Evolutionary conservation across 106 monocot species (phyloP), one percentile per base, ranked within the genome.

Genomic region (Cymbidium sinense): DNA sequence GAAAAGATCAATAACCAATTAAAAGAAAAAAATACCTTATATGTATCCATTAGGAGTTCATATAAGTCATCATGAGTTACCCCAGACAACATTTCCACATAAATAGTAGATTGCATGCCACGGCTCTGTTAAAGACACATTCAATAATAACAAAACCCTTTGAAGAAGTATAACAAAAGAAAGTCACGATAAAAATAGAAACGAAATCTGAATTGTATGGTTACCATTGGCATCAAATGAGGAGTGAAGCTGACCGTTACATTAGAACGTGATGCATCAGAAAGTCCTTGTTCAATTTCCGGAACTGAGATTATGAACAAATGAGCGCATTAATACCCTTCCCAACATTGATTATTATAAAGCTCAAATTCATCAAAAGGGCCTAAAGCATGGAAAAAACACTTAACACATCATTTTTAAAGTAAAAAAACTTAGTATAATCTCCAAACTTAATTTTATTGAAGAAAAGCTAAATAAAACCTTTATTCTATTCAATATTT

Each of bases 31-130:
- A 29, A 70, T 80, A 93, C 99, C 92, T 93, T 67, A 37, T 99
- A 99, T 77, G 86, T 50, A 78, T 43, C 50, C 64, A 51, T 74
- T 19, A 99, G 79, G 52, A 91, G 87, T 65, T 80, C 71, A 74
- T 93, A 79, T 50, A 95, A 83, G 79, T 99, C 89, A 2, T 93
- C 87, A 77, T 84, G 35, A 73, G 89, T 91, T 9, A 95, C 95
- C n/a, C 93, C 95, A 70, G 89, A 76, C 70, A 85, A 64, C 93
- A 95, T 84, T 86, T 99, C 89, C 2, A 95, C 87, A 50, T 95
- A 99, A 15, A 99, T 93, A 35, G 92, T 95, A 77, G 99, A 93
- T 75, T 99, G 95, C 99, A 99, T 99, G 36, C 99, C 99, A 77
- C 99, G 99, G 73, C 85, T 95, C 95, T 99, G 76, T 29, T 47